phyloP scores from a whole-genome alignment of 495 filamentous ascomycete species.

The Xylaria nigripes region DNA sequence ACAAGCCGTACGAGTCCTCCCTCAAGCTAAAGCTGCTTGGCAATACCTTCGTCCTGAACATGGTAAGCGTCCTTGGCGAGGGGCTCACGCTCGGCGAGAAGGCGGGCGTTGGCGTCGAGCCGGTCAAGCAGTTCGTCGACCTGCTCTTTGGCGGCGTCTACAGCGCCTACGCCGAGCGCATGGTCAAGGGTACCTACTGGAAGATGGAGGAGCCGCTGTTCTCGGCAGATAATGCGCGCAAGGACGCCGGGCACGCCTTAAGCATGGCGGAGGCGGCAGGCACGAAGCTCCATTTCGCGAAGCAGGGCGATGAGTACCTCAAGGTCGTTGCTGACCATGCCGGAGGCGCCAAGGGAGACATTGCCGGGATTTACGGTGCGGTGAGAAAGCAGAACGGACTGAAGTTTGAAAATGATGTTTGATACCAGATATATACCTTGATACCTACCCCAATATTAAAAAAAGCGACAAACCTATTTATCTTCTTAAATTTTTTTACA shows the following conservation, averaged over 20 bases:
- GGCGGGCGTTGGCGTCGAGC: constrained; percentile 61
- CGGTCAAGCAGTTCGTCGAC: constrained; percentile 61
- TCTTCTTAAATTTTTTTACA: no score
- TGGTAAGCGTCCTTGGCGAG: constrained; percentile 72
- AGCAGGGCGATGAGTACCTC: constrained; percentile 62
- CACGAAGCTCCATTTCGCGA: constrained; percentile 52
- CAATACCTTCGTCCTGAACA: constrained; percentile 80
- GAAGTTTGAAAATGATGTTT: constrained; percentile 52
- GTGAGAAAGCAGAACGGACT: constrained; percentile 61
- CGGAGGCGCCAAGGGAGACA: constrained; percentile 64
- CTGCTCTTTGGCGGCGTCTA: constrained; percentile 56
- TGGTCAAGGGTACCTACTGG: constrained; percentile 68
- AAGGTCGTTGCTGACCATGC: constrained; percentile 49
- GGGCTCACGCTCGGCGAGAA: constrained; percentile 72
- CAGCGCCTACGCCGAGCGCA: constrained; percentile 62
- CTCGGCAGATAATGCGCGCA: constrained; percentile 76
- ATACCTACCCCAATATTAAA: not conserved
- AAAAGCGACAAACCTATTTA: no score
- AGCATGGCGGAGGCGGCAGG: constrained; percentile 56
- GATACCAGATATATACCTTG: not conserved
- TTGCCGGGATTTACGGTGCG: constrained; percentile 77
- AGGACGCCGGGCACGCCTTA: constrained; percentile 74
- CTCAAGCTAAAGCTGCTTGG: constrained; percentile 71
- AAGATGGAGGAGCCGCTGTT: constrained; percentile 62
- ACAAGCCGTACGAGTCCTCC: constrained; percentile 50